Percentiles rank a stretch among this genome's conserved stretches.
phyloP scores from a whole-genome alignment of 805 yeast genomes.

The Candida saitoana region DNA sequence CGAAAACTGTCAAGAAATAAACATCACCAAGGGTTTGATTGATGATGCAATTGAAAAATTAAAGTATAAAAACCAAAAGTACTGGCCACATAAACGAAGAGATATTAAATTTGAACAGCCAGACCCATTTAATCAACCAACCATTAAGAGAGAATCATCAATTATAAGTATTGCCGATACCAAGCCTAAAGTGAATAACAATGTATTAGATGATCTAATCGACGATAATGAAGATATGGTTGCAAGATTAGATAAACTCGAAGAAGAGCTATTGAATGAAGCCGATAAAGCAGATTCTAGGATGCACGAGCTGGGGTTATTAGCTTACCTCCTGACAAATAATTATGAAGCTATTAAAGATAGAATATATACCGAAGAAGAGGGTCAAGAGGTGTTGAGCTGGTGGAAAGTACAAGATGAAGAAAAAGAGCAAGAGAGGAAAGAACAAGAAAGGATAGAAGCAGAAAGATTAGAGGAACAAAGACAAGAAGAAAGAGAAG shows the following conservation, averaged over 20 bases:
- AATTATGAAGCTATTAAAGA: not conserved
- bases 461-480: conserved; percentile 1
- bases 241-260: conserved; percentile 3
- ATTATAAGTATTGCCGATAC: not conserved
- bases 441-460: conserved; percentile 6
- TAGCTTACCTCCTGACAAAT: conserved; percentile 3
- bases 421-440: not conserved
- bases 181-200: not conserved
- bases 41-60: not conserved
- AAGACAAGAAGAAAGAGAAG: not conserved
- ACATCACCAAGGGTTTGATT: not conserved
- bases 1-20: not conserved
- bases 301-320: conserved; percentile 10
- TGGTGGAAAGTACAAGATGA: conserved; percentile 3
- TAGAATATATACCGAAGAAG: conserved; percentile 1
- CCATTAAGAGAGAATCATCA: not conserved
- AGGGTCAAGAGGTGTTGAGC: conserved; percentile 1
- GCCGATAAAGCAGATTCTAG: conserved; percentile 7
- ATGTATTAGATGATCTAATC: conserved; percentile 1
- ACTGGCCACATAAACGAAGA: not conserved
- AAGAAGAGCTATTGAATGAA: conserved; percentile 1
- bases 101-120: not conserved
- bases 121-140: not conserved
- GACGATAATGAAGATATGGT: conserved; percentile 4
- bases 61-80: not conserved